Evolutionary conservation across 768 basidiomycete genomes (phyloP).

Genomic region (Auricularia sp.): DNA sequence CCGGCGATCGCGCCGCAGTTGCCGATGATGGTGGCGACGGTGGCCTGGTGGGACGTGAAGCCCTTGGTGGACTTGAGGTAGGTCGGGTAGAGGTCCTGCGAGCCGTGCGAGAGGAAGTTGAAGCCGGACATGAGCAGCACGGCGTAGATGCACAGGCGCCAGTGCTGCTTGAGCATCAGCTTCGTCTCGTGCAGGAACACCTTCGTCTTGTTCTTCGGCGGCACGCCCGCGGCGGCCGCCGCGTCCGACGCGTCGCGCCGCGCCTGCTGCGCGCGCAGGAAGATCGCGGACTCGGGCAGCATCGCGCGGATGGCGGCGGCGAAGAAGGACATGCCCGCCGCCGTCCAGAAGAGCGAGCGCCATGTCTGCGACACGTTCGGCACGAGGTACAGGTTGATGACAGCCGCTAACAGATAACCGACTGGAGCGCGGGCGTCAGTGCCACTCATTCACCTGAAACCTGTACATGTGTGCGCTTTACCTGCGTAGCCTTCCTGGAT

Average conservation of each 20-base stretch:
- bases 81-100: slow-evolving; percentile 32
- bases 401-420: slow-evolving; percentile 9
- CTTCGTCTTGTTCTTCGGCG: slow-evolving; percentile 15
- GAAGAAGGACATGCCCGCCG: slow-evolving; percentile 25
- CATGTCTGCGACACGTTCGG: slow-evolving; percentile 21
- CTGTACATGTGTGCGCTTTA: not conserved
- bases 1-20: slow-evolving; percentile 54
- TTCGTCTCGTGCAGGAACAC: slow-evolving; percentile 26
- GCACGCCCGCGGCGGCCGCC: slow-evolving; percentile 6
- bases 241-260: slow-evolving; percentile 19
- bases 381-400: slow-evolving; percentile 26
- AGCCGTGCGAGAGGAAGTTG: slow-evolving; percentile 61
- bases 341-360: slow-evolving; percentile 30
- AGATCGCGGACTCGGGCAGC: slow-evolving; percentile 31
- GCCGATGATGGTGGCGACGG: slow-evolving; percentile 74
- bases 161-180: slow-evolving; percentile 28
- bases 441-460: no score
- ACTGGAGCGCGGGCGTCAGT: not conserved
- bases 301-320: slow-evolving; percentile 28
- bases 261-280: slow-evolving; percentile 17
- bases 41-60: slow-evolving; percentile 47
- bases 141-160: slow-evolving; percentile 28
- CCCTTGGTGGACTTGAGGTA: slow-evolving; percentile 57
- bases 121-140: slow-evolving; percentile 22
- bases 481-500: slow-evolving; percentile 31